Percentiles rank a stretch among this genome's conserved stretches.
These are phyloP conservation scores for Umbellularia californica DNA, from an alignment of 164 flowering plant species.

Conservation along the genomic window DNA sequence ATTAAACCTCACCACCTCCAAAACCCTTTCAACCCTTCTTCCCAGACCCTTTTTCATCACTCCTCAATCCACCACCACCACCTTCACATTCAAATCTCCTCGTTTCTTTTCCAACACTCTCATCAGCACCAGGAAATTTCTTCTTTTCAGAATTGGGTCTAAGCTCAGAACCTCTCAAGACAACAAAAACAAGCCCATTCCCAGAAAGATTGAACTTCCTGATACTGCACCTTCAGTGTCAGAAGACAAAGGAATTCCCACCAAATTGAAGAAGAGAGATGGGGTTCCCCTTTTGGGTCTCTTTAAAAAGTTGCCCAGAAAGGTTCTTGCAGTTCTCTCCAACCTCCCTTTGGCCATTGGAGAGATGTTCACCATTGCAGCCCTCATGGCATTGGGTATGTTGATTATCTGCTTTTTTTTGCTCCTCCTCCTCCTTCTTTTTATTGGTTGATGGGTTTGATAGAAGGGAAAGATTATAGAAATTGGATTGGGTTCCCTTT, in stretches of 20 bases:
- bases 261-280: slow-evolving; percentile 8
- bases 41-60: background rate
- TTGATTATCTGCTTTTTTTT: background rate
- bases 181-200: slow-evolving; percentile 18
- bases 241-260: slow-evolving; percentile 26
- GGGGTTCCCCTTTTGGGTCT: slow-evolving; percentile 15
- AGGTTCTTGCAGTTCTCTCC: slow-evolving; percentile 51
- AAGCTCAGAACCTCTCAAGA: slow-evolving; percentile 36
- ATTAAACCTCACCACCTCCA: background rate
- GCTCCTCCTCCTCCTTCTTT: background rate
- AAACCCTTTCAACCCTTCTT: background rate
- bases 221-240: slow-evolving; percentile 46
- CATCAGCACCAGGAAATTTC: slow-evolving; percentile 5
- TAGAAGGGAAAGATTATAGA: background rate
- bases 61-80: background rate
- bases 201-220: slow-evolving; percentile 47
- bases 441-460: background rate
- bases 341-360: slow-evolving; percentile 88
- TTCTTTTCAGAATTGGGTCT: slow-evolving; percentile 22
- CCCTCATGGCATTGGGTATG: slow-evolving; percentile 85
- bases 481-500: background rate
- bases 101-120: background rate
- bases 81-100: background rate
- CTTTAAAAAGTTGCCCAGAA: slow-evolving; percentile 49
- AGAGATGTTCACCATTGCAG: slow-evolving; percentile 80